These are phyloP conservation scores for Karstenula rhodostoma DNA, from an alignment of 2,329 filamentous ascomycete genomes.

Conservation along the genomic window DNA sequence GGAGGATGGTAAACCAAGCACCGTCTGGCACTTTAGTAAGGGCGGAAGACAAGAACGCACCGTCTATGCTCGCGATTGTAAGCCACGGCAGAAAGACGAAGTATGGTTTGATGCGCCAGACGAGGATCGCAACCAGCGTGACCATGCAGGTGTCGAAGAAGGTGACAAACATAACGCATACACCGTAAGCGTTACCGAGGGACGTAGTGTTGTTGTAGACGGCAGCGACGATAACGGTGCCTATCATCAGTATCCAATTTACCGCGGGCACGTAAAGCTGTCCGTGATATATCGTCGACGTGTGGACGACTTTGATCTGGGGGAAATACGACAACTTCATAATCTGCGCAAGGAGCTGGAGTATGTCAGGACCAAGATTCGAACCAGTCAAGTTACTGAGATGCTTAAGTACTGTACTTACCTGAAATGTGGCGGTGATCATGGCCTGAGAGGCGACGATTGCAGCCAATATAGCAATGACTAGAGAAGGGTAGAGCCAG, in stretches of 20 bases:
- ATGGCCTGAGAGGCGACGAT: slow-evolving; percentile 82
- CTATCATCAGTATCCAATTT: slow-evolving; percentile 81
- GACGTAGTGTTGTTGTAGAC: slow-evolving; percentile 72
- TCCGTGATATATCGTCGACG: slow-evolving; percentile 73
- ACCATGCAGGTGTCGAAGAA: slow-evolving; percentile 82
- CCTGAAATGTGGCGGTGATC: slow-evolving; percentile 78
- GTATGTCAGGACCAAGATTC: slow-evolving; percentile 29
- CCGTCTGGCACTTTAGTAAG: slow-evolving; percentile 77
- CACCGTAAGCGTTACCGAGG: slow-evolving; percentile 78
- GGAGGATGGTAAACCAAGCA: slow-evolving; percentile 78
- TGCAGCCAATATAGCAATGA: slow-evolving; percentile 74
- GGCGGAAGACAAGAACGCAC: slow-evolving; percentile 73
- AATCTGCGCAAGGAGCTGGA: slow-evolving; percentile 68
- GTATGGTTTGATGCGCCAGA: slow-evolving; percentile 71
- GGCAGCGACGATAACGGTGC: slow-evolving; percentile 76
- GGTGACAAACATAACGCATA: slow-evolving; percentile 81
- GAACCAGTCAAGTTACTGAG: not conserved
- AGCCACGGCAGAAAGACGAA: slow-evolving; percentile 70
- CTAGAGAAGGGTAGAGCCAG: slow-evolving; percentile 71
- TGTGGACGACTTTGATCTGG: slow-evolving; percentile 77
- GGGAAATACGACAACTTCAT: slow-evolving; percentile 80
- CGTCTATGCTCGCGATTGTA: slow-evolving; percentile 71
- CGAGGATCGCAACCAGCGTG: slow-evolving; percentile 73
- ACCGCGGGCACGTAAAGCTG: slow-evolving; percentile 79
- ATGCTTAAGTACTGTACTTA: slow-evolving; percentile 33